Percentiles rank a stretch among this genome's conserved stretches.
Conservation (phyloP, 176 grass and related monocot genomes). For the Dendrocalamus sinicus region DNA sequence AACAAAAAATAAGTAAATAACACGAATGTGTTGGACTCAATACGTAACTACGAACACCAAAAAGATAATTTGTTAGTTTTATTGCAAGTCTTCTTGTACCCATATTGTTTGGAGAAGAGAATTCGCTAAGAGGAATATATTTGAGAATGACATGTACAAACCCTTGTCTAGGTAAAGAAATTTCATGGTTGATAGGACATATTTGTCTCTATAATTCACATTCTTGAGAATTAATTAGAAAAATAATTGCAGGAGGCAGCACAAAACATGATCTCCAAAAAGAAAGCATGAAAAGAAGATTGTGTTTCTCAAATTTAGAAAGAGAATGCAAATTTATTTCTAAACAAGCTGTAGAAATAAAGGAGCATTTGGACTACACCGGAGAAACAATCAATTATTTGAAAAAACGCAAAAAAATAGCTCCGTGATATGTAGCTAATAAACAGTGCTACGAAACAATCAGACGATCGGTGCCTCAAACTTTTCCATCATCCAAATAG, state of each 20-base stretch:
- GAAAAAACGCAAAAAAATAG: too few species aligned
- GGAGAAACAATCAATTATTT: not conserved
- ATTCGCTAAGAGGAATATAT: not conserved
- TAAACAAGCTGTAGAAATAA: not conserved
- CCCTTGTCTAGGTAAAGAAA: not conserved
- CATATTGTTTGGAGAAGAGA: not conserved
- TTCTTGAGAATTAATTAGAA: not conserved
- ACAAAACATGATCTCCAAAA: not conserved
- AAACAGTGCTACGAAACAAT: not conserved
- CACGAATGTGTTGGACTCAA: not conserved
- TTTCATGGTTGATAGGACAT: not conserved
- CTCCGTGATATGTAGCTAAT: too few species aligned
- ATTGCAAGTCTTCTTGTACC: not conserved
- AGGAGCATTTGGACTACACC: not conserved
- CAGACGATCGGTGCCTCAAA: too few species aligned
- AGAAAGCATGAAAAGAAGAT: not conserved
- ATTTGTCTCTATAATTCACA: not conserved
- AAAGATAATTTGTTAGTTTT: not conserved
- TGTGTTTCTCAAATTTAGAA: not conserved
- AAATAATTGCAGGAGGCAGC: too few species aligned
- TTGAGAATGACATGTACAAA: not conserved
- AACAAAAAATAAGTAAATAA: not conserved
- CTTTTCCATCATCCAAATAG: too few species aligned
- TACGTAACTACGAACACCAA: too few species aligned
- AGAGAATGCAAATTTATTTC: not conserved